Base-by-base conservation (phyloP, 2,329 filamentous ascomycete species). In the Aspergillus pseudonomiae region DNA sequence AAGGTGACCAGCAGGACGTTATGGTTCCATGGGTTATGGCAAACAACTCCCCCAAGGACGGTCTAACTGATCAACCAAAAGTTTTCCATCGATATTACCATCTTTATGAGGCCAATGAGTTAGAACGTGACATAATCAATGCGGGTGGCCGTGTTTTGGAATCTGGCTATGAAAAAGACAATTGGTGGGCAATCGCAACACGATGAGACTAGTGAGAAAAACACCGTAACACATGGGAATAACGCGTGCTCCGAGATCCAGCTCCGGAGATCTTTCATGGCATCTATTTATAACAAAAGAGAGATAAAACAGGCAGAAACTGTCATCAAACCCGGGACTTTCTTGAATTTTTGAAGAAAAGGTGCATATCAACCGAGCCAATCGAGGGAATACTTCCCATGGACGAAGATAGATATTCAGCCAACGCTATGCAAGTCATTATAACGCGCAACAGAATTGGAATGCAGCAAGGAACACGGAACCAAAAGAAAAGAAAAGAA, bases 1-100 rank as follows among this genome's bases (percentile, higher is more conserved):
- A 91, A 75, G 89, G 88, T 24, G 87, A 90, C 65, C 86, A 91
- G 68, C 94, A 98, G 82, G 95, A 99, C 80, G 89, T 95, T 65
- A 91, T 98, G 81, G 95, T 99, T 55, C 94, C 95, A 16, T 99
- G 95, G 95, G 93, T 98, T 28, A 86, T 94, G 78, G 83, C 82
- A 70, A 72, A 73, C 30, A 73, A 73, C 21, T 57, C 68, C 16
- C 59, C 70, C 73, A 60, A 78, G 78, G 59, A 92, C 89, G 43
- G n/a, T 28, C 46, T 57, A 19, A 54, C 41, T 34, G 58, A 58
- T 19, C n/a, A 63, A 54, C 63, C 67, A n/a, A 67, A 65, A 48
- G 67, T 70, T 0, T 97, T 91, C 75, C 88, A 96, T 76, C 86
- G 95, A 59, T 99, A 97, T 77, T 99, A 99, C 76, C 95, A 99